Conservation (phyloP, 1,284 basidiomycete species). For the Psilocybe mexicana region DNA sequence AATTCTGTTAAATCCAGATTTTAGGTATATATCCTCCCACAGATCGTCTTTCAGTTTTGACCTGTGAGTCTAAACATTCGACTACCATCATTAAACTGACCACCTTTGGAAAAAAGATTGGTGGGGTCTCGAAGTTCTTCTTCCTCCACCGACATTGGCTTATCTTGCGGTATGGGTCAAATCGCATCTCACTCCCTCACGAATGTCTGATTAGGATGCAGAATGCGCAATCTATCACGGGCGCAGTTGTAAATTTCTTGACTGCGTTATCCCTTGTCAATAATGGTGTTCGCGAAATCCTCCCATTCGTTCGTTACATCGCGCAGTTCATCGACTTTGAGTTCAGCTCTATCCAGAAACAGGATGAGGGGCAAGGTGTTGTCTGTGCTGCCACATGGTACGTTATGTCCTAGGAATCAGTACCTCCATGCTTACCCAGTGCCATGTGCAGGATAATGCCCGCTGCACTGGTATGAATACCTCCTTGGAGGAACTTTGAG, state of each 20-base stretch:
- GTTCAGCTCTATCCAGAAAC: conserved; percentile 60
- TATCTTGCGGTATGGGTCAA: conserved; percentile 52
- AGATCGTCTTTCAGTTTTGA: conserved; percentile 74
- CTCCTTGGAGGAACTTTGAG: neutral
- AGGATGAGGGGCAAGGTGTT: conserved; percentile 72
- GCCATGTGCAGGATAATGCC: conserved; percentile 63
- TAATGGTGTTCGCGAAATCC: conserved; percentile 71
- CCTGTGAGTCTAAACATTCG: conserved; percentile 52
- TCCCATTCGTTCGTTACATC: conserved; percentile 80
- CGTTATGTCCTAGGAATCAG: conserved; percentile 18
- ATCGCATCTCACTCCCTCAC: neutral
- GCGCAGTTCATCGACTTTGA: conserved; percentile 74
- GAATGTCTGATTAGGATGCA: conserved; percentile 25
- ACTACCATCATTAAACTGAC: neutral
- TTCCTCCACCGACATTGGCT: conserved; percentile 66
- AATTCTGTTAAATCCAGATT: neutral
- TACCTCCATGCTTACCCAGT: conserved; percentile 1
- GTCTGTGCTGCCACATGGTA: conserved; percentile 84
- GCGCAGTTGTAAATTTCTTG: conserved; percentile 67
- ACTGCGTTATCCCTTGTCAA: conserved; percentile 67
- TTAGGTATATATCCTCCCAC: conserved; percentile 67
- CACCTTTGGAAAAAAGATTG: conserved; percentile 51
- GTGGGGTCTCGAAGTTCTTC: conserved; percentile 78
- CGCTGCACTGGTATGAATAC: conserved; percentile 53
- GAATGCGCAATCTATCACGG: conserved; percentile 61